Conservation (phyloP, 1,284 basidiomycete species). For the Ceratobasidium sp. region DNA sequence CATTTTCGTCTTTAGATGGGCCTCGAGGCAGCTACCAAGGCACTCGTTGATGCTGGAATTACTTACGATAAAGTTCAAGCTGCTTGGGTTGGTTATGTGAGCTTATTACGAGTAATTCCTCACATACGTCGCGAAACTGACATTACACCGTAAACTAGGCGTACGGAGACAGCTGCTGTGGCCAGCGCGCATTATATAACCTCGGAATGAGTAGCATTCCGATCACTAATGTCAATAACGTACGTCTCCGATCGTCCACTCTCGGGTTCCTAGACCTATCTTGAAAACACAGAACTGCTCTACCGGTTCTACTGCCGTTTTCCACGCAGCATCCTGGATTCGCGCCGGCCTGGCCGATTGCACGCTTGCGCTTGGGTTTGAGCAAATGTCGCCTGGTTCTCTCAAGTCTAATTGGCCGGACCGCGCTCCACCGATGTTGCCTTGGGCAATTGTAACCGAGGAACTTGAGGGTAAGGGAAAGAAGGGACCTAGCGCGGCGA, state of each 20-base stretch:
- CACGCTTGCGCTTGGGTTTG: constrained; percentile 86
- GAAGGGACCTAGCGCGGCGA: constrained; percentile 76
- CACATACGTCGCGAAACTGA: not conserved
- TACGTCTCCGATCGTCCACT: not conserved
- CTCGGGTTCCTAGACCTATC: constrained; percentile 11
- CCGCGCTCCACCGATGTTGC: constrained; percentile 69
- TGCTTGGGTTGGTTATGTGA: constrained; percentile 70
- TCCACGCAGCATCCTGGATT: constrained; percentile 75
- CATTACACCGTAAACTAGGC: constrained; percentile 54
- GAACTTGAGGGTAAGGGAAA: constrained; percentile 71
- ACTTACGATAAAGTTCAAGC: constrained; percentile 83
- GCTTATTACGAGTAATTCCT: constrained; percentile 26
- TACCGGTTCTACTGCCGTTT: constrained; percentile 77
- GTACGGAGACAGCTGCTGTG: constrained; percentile 84
- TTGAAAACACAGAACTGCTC: constrained; percentile 68
- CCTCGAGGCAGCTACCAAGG: constrained; percentile 86
- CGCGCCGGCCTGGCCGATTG: constrained; percentile 81
- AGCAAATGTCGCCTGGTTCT: constrained; percentile 86
- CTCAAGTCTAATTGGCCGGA: constrained; percentile 79
- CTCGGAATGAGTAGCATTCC: constrained; percentile 88
- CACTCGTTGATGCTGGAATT: constrained; percentile 86
- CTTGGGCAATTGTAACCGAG: constrained; percentile 62
- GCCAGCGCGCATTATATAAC: constrained; percentile 87
- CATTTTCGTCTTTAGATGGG: constrained; percentile 68
- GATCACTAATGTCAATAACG: constrained; percentile 87